Evolutionary conservation across 495 filamentous ascomycete genomes (phyloP).

Genomic region (Jackrogersella multiformis): DNA sequence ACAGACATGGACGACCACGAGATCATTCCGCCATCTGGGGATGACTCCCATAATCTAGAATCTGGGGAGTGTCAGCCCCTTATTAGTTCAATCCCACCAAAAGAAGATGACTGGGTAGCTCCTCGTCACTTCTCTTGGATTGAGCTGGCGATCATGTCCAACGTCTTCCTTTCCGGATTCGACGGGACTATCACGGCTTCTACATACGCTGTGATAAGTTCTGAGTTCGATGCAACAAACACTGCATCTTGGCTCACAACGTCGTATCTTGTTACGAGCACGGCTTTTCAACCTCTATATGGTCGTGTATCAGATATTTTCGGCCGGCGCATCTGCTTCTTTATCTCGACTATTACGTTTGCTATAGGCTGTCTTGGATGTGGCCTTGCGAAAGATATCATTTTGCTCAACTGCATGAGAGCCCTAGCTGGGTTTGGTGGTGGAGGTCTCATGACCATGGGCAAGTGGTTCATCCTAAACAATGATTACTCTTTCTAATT

Average conservation of each 20-base stretch:
- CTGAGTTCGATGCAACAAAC: conserved; percentile 61
- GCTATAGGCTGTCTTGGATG: conserved; percentile 59
- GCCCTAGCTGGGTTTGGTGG: conserved; percentile 66
- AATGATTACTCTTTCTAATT: conserved; percentile 2
- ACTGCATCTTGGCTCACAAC: conserved; percentile 76
- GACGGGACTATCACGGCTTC: conserved; percentile 73
- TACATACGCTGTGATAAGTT: conserved; percentile 71
- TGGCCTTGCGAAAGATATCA: conserved; percentile 52
- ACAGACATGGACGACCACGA: neutral
- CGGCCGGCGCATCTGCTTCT: conserved; percentile 61
- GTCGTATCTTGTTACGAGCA: conserved; percentile 76
- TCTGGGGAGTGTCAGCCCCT: conserved; percentile 52
- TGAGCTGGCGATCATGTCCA: conserved; percentile 67
- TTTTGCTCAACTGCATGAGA: conserved; percentile 57
- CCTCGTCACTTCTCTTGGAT: conserved; percentile 56
- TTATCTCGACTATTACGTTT: conserved; percentile 58
- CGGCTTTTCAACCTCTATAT: conserved; percentile 65
- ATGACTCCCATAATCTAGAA: conserved; percentile 23
- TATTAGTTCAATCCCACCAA: conserved; percentile 43
- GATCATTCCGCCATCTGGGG: conserved; percentile 11
- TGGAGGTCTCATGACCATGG: conserved; percentile 70
- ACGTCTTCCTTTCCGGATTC: conserved; percentile 72
- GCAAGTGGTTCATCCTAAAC: conserved; percentile 44
- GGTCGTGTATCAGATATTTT: conserved; percentile 62
- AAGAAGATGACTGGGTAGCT: conserved; percentile 48